Evolutionary conservation across 306 rosid genomes (phyloP).

Genomic region (Ormosia emarginata): DNA sequence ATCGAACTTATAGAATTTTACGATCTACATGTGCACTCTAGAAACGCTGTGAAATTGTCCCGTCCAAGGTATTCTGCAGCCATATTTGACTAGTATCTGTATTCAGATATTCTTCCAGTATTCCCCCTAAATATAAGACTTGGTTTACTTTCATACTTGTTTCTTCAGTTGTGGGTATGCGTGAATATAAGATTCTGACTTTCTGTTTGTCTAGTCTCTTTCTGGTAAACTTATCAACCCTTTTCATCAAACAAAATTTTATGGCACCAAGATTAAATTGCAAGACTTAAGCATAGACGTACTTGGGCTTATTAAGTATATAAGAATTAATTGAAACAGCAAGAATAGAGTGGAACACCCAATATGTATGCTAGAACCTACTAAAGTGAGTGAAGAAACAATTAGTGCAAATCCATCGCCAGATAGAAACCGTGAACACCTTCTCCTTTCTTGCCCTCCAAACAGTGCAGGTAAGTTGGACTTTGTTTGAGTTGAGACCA

Average conservation of each 20-base stretch:
- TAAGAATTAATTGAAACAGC: too few species aligned
- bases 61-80: background rate
- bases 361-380: too few species aligned
- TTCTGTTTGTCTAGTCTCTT: background rate
- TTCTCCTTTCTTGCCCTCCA: too few species aligned
- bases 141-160: background rate
- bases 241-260: background rate
- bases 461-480: too few species aligned
- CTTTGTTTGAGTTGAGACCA: too few species aligned
- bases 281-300: background rate
- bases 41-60: background rate
- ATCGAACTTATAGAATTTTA: background rate
- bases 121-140: background rate
- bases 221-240: background rate
- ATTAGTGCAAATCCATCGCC: too few species aligned
- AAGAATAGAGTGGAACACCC: too few species aligned
- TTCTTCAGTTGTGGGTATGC: background rate
- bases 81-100: background rate
- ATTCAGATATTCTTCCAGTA: background rate
- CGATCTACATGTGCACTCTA: background rate
- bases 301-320: too few species aligned
- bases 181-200: background rate
- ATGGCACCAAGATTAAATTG: background rate
- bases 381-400: too few species aligned
- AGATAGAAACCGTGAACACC: too few species aligned